phyloP scores from a whole-genome alignment of 768 basidiomycete species.

The Ephemerocybe angulata region DNA sequence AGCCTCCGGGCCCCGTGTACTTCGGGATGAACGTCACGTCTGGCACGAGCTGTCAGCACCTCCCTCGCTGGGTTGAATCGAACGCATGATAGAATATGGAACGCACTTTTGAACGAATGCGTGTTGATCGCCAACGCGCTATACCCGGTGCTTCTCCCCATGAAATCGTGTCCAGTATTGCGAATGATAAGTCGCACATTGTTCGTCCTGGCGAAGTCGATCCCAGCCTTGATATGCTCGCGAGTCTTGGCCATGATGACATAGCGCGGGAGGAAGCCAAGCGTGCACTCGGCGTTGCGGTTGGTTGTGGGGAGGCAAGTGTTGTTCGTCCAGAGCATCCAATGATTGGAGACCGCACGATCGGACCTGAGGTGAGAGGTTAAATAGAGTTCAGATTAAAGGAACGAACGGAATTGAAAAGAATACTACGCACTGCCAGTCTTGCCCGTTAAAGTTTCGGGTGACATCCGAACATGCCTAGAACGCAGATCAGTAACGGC shows the following conservation, averaged over 20 bases:
- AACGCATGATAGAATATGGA: not conserved
- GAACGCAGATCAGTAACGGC: too few relatives aligned
- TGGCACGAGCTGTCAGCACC: slow-evolving; percentile 2
- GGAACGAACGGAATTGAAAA: too few relatives aligned
- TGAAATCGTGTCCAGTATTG: slow-evolving; percentile 23
- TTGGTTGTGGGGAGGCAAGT: slow-evolving; percentile 16
- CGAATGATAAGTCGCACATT: slow-evolving; percentile 22
- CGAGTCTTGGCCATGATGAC: slow-evolving; percentile 16
- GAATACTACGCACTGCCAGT: slow-evolving; percentile 10
- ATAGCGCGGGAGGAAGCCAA: slow-evolving; percentile 14
- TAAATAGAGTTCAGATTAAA: not conserved
- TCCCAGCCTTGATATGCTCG: slow-evolving; percentile 19
- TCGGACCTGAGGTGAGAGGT: not conserved
- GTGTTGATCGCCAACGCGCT: slow-evolving; percentile 20
- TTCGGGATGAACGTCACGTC: slow-evolving; percentile 13
- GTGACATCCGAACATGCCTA: slow-evolving; percentile 7
- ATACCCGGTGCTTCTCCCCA: slow-evolving; percentile 21
- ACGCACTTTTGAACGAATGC: slow-evolving; percentile 13
- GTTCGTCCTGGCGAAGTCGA: slow-evolving; percentile 18
- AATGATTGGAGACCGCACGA: slow-evolving; percentile 9
- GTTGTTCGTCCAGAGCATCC: slow-evolving; percentile 14
- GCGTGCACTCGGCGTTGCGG: slow-evolving; percentile 11
- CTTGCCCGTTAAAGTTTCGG: slow-evolving; percentile 4
- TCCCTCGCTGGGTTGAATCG: not conserved
- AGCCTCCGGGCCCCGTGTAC: slow-evolving; percentile 15